These are phyloP conservation scores for Helicocarpus griseus DNA, from an alignment of 2,329 filamentous ascomycete genomes.

Conservation along the genomic window DNA sequence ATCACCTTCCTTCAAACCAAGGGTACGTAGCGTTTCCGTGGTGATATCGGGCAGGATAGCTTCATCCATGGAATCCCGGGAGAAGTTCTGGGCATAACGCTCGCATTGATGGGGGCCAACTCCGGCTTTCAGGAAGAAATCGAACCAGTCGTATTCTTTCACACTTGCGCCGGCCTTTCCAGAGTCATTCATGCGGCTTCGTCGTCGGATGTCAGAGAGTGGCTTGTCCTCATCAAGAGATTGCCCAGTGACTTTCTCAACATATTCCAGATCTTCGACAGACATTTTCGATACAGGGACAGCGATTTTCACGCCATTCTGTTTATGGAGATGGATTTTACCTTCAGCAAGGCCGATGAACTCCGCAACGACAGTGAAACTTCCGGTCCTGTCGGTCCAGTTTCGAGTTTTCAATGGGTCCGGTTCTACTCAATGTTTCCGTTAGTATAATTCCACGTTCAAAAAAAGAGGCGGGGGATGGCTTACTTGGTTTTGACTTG, in stretches of 20 bases:
- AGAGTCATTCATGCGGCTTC: slow-evolving; percentile 30
- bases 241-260: slow-evolving; percentile 76
- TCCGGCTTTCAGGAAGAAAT: slow-evolving; percentile 90
- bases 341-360: slow-evolving; percentile 90
- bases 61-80: slow-evolving; percentile 90
- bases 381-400: slow-evolving; percentile 91
- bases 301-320: slow-evolving; percentile 96
- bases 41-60: slow-evolving; percentile 85
- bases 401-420: slow-evolving; percentile 73
- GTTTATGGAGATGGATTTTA: slow-evolving; percentile 95
- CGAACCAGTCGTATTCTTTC: slow-evolving; percentile 89
- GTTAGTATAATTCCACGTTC: neutral
- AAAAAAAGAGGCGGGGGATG: neutral
- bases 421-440: slow-evolving; percentile 54
- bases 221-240: slow-evolving; percentile 90
- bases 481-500: slow-evolving; percentile 67
- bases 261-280: slow-evolving; percentile 85
- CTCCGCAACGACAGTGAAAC: slow-evolving; percentile 94
- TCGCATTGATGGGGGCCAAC: slow-evolving; percentile 90
- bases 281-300: slow-evolving; percentile 96
- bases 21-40: slow-evolving; percentile 66
- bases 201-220: slow-evolving; percentile 65
- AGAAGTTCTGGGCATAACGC: slow-evolving; percentile 82
- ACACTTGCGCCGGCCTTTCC: slow-evolving; percentile 30
- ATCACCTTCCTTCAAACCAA: slow-evolving; percentile 93